Evolutionary conservation across 2,329 filamentous ascomycete species (phyloP).

Genomic region (Alternaria ventricosa): DNA sequence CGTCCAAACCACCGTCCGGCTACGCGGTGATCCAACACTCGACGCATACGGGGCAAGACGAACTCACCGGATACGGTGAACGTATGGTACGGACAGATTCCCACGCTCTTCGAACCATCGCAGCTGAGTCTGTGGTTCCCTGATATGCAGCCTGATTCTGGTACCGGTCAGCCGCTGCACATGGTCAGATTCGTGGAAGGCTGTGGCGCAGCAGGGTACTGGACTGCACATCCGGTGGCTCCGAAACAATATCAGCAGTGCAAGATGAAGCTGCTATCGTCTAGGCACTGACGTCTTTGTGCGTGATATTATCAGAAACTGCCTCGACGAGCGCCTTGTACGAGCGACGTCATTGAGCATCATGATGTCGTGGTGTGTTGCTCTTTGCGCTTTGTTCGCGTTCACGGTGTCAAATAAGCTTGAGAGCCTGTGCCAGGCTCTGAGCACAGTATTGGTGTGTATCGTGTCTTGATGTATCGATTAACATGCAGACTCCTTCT

Average conservation of each 20-base stretch:
- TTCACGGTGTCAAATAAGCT: accelerated
- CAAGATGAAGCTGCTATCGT: not conserved
- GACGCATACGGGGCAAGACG: not conserved
- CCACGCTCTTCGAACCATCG: no score
- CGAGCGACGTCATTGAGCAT: no score
- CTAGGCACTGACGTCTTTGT: not conserved
- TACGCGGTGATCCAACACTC: not conserved
- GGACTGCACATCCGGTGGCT: not conserved
- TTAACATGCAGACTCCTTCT: not conserved
- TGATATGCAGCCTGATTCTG: not conserved
- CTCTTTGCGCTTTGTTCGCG: not conserved
- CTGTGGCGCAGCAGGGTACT: not conserved
- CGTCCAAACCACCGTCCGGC: no score
- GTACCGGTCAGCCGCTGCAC: not conserved
- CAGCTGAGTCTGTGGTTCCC: not conserved
- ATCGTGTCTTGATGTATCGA: not conserved
- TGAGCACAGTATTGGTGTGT: not conserved
- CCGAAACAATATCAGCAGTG: not conserved
- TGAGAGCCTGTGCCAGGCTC: not conserved
- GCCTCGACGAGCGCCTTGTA: not conserved
- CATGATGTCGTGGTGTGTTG: no score
- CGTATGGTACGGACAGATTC: not conserved
- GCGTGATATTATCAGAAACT: accelerated
- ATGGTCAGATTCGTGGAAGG: not conserved
- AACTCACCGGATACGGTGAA: not conserved